These are phyloP conservation scores for Arthroderma sp. DNA, from an alignment of 2,329 filamentous ascomycete genomes.

Conservation along the genomic window DNA sequence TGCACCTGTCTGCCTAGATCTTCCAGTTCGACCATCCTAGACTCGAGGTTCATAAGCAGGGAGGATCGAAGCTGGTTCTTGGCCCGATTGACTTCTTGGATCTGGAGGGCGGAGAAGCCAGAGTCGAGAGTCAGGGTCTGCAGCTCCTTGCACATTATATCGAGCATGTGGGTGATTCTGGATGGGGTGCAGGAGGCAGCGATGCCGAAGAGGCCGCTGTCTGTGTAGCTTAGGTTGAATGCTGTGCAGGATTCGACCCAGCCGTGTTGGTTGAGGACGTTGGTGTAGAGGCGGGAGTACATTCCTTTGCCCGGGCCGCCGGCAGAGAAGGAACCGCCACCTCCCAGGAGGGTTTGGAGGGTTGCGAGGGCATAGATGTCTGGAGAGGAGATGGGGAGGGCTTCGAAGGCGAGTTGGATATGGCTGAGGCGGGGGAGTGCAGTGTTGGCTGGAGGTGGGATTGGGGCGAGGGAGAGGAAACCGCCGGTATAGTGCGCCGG, in stretches of 20 bases:
- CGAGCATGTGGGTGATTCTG: slow-evolving; percentile 69
- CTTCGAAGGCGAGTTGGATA: slow-evolving; percentile 92
- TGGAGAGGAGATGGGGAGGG: slow-evolving; percentile 72
- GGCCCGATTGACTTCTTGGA: slow-evolving; percentile 71
- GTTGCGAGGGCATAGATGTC: slow-evolving; percentile 96
- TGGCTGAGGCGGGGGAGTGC: slow-evolving; percentile 71
- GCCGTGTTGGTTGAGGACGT: slow-evolving; percentile 91
- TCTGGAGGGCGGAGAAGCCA: slow-evolving; percentile 58
- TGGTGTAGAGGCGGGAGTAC: slow-evolving; percentile 96
- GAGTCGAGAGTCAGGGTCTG: slow-evolving; percentile 61
- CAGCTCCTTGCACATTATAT: slow-evolving; percentile 88
- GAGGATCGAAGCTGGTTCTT: slow-evolving; percentile 92
- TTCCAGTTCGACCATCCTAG: slow-evolving; percentile 92
- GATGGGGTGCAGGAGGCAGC: slow-evolving; percentile 70
- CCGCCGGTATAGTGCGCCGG: slow-evolving; percentile 85
- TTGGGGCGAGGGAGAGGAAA: slow-evolving; percentile 70
- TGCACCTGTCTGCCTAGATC: slow-evolving; percentile 91
- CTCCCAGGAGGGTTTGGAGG: slow-evolving; percentile 86
- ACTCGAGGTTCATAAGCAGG: slow-evolving; percentile 94
- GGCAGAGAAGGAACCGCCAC: slow-evolving; percentile 90
- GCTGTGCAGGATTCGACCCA: slow-evolving; percentile 95
- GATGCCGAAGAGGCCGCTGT: slow-evolving; percentile 91
- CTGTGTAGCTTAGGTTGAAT: slow-evolving; percentile 96
- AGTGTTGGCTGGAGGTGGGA: slow-evolving; percentile 65
- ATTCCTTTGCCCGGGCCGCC: slow-evolving; percentile 97